Evolutionary conservation across 2,329 filamentous ascomycete genomes (phyloP).

Genomic region (Alternaria tenuissima): DNA sequence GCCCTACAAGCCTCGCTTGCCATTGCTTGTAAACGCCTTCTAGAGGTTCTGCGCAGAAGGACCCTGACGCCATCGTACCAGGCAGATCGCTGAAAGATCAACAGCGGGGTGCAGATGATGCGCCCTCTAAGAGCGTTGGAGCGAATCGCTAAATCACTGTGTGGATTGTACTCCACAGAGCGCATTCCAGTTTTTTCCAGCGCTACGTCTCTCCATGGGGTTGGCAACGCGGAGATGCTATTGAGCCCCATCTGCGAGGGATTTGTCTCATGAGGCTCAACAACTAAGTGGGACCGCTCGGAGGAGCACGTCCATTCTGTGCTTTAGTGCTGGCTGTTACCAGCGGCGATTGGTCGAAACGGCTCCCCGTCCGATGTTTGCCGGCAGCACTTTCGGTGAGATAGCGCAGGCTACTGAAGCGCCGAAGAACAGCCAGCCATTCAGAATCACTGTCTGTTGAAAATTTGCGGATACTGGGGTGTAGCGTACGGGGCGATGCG

Average conservation of each 20-base stretch:
- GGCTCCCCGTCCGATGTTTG: conserved; percentile 9
- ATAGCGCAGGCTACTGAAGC: conserved; percentile 14
- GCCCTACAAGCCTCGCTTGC: conserved; percentile 7
- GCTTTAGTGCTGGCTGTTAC: background rate
- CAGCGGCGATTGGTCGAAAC: conserved; percentile 23
- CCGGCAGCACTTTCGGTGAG: conserved; percentile 31
- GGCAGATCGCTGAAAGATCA: conserved; percentile 8
- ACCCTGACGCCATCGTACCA: conserved; percentile 3
- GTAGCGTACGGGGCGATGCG: conserved; percentile 25
- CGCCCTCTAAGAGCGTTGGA: background rate
- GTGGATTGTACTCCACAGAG: conserved; percentile 10
- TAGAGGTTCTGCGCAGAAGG: conserved; percentile 2
- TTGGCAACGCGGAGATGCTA: conserved; percentile 31
- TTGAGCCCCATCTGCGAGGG: conserved; percentile 23
- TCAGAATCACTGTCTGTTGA: conserved; percentile 9
- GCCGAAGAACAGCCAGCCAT: conserved; percentile 24
- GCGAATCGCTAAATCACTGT: background rate
- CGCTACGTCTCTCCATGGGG: conserved; percentile 36
- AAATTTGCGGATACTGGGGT: conserved; percentile 31
- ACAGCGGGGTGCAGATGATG: conserved; percentile 10
- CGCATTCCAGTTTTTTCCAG: conserved; percentile 12
- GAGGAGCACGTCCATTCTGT: conserved; percentile 12
- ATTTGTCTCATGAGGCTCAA: conserved; percentile 40
- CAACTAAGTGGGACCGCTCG: conserved; percentile 27
- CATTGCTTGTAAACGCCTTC: conserved; percentile 11